A percentile compares a stretch with the other conserved stretches of the same genome.
Conservation (phyloP, 352 stramenopile genomes). For the Phytophthora boehmeriae region DNA sequence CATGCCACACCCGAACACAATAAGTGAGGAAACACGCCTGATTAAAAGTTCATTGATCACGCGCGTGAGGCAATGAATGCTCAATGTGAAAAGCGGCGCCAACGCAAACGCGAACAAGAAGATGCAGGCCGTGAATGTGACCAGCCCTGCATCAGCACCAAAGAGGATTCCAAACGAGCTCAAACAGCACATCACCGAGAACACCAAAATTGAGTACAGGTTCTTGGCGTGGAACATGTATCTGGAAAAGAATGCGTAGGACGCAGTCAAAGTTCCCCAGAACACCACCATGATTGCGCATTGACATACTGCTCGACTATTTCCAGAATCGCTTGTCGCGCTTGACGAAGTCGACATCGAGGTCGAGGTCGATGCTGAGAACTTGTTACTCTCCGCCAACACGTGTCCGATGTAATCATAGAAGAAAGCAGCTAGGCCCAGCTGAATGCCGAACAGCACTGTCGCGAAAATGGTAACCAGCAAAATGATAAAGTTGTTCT, state of each 20-base stretch:
- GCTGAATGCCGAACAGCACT: constrained; percentile 76
- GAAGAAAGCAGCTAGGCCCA: constrained; percentile 78
- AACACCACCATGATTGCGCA: constrained; percentile 78
- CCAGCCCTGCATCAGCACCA: constrained; percentile 55
- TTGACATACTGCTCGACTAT: constrained; percentile 54
- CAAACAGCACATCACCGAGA: constrained; percentile 63
- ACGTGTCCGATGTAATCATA: constrained; percentile 83
- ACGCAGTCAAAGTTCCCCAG: constrained; percentile 71
- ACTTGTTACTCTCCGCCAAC: constrained; percentile 30
- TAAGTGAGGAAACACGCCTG: constrained; percentile 79
- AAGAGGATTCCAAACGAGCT: constrained; percentile 78
- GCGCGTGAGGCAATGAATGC: constrained; percentile 82
- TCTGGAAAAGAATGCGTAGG: constrained; percentile 76
- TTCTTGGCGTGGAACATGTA: constrained; percentile 83
- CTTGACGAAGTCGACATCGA: constrained; percentile 16
- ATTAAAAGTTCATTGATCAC: constrained; percentile 86
- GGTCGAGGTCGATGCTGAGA: constrained; percentile 4
- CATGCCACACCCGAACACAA: constrained; percentile 86
- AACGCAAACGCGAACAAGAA: constrained; percentile 69
- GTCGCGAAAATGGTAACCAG: constrained; percentile 84
- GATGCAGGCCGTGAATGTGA: constrained; percentile 57
- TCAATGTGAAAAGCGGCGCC: constrained; percentile 82
- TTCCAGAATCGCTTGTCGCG: constrained; percentile 13
- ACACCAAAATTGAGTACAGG: constrained; percentile 77
- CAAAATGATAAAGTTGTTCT: constrained; percentile 87